phyloP scores from a whole-genome alignment of 2,329 filamentous ascomycete genomes.

The Pseudopithomyces chartarum region DNA sequence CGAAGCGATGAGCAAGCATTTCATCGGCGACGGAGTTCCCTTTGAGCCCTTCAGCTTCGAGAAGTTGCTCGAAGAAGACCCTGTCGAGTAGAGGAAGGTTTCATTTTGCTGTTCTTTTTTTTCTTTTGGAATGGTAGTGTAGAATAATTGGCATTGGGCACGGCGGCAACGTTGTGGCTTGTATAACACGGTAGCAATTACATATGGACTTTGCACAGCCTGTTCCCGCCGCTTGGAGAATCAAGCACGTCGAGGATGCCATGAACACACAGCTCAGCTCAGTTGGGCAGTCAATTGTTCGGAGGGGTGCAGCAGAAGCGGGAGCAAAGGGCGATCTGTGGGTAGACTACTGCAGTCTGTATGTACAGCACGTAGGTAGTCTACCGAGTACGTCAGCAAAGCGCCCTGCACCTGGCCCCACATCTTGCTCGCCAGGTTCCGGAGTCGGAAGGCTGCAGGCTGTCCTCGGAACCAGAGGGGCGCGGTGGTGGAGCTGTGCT shows the following conservation, averaged over 20 bases:
- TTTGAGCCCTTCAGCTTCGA: conserved; percentile 92
- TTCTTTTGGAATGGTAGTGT: conserved; percentile 9
- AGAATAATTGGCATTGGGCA: background rate
- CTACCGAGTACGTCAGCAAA: no score
- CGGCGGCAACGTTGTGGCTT: conserved; percentile 8
- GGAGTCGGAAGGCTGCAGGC: background rate
- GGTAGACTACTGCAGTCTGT: background rate
- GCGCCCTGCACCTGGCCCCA: background rate
- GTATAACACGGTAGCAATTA: conserved; percentile 23
- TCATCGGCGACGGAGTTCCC: conserved; percentile 82
- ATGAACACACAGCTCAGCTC: no score
- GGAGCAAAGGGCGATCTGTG: background rate
- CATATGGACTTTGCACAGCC: conserved; percentile 9
- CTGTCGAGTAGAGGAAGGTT: conserved; percentile 27
- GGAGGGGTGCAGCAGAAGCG: background rate
- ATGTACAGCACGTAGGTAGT: no score
- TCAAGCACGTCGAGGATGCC: no score
- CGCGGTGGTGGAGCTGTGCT: background rate
- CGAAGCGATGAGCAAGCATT: conserved; percentile 97
- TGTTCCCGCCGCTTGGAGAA: background rate
- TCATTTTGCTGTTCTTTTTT: conserved; percentile 4
- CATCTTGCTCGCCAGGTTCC: background rate
- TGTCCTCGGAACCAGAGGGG: background rate
- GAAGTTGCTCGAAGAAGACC: conserved; percentile 80
- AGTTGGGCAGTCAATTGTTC: background rate